These are phyloP conservation scores for Lyophyllum decastes DNA, from an alignment of 768 basidiomycete species.

Conservation along the genomic window DNA sequence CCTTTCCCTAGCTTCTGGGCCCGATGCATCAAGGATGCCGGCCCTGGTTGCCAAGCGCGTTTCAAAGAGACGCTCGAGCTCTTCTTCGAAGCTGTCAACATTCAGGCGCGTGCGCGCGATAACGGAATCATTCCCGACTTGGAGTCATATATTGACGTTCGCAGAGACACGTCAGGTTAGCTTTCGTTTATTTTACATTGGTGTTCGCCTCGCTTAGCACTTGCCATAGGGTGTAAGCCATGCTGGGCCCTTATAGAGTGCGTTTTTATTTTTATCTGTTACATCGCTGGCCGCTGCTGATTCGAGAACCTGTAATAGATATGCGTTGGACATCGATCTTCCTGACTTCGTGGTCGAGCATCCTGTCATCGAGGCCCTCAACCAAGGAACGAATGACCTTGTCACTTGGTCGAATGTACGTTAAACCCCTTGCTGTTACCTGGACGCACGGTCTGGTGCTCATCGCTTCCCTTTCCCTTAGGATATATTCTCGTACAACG, in stretches of 20 bases:
- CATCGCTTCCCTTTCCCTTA: conserved; percentile 20
- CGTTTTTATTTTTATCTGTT: conserved; percentile 14
- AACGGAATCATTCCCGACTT: conserved; percentile 61
- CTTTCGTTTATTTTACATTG: background rate
- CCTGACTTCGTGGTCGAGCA: conserved; percentile 73
- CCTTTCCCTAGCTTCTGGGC: conserved; percentile 58
- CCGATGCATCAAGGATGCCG: conserved; percentile 58
- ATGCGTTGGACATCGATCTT: conserved; percentile 56
- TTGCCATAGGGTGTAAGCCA: conserved; percentile 58
- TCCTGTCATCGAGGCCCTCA: conserved; percentile 59
- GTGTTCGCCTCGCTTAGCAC: background rate
- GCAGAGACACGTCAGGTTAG: conserved; percentile 72
- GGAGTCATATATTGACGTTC: conserved; percentile 70
- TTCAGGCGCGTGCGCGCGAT: conserved; percentile 61
- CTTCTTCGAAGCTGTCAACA: conserved; percentile 69
- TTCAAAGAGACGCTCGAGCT: conserved; percentile 70
- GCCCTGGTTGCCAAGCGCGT: conserved; percentile 60
- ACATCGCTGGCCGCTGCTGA: background rate
- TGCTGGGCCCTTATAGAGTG: conserved; percentile 78
- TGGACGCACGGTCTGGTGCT: background rate
- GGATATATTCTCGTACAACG: conserved; percentile 80
- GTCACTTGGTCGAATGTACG: conserved; percentile 85
- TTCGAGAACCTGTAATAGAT: background rate
- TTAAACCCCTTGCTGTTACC: conserved; percentile 1
- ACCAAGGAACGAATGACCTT: conserved; percentile 72